These are phyloP conservation scores for Penicillium corylophilum DNA, from an alignment of 2,329 filamentous ascomycete genomes.

Conservation along the genomic window DNA sequence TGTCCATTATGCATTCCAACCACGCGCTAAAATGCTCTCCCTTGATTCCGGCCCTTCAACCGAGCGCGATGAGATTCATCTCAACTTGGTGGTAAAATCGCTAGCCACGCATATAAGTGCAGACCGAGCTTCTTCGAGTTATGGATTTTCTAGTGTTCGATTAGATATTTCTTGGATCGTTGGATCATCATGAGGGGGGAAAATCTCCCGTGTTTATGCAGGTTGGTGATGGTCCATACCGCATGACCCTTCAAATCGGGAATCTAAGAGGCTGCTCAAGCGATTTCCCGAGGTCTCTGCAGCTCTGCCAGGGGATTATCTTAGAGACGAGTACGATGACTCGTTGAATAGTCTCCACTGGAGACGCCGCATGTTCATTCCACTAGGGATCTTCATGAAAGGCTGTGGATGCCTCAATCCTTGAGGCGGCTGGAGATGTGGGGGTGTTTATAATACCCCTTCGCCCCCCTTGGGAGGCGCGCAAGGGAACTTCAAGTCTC, in stretches of 20 bases:
- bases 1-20: conserved; percentile 6
- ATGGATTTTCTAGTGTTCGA: too few species aligned
- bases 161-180: too few species aligned
- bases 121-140: not conserved
- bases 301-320: not conserved
- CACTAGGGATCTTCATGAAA: not conserved
- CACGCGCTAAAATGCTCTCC: not conserved
- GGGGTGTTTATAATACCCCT: not conserved
- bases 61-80: not conserved
- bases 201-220: not conserved
- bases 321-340: not conserved
- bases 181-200: not conserved
- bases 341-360: not conserved
- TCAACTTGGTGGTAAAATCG: not conserved
- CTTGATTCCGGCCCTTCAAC: conserved; percentile 1
- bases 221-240: not conserved
- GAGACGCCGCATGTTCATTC: conserved; percentile 9
- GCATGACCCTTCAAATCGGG: conserved; percentile 4
- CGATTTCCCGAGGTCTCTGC: not conserved
- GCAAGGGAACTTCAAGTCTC: not conserved
- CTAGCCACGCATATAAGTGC: not conserved
- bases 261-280: not conserved
- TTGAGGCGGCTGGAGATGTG: not conserved
- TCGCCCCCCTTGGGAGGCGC: not conserved
- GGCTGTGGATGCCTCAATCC: not conserved